Base-by-base conservation (phyloP, 257 asterid genomes). In the Scutellaria barbata region DNA sequence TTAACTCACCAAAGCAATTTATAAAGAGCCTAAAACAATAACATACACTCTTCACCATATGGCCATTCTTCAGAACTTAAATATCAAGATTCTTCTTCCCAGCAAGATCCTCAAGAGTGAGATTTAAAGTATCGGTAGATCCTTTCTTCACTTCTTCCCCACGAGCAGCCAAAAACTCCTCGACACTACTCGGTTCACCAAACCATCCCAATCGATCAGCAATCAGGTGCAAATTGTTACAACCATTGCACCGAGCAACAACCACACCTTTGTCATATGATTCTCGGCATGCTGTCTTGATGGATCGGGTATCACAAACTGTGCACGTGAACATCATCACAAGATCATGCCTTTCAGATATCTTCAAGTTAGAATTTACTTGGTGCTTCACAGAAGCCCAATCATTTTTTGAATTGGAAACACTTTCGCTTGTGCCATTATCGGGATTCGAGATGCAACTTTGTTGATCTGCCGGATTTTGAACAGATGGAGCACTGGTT, bases 121-220 rank as follows among this genome's bases (percentile, higher is more conserved):
- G 85, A 80, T 77, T 86, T 45, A 90, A 55, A 39, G 94, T 76
- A 72, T 85, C 90, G 18, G 68, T 41, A 0, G 89, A 83, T 1
- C 95, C 96, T 66, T 84, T 89, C 64, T 89, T 89, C 79, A 93
- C 92, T 80, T 86, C 92, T 83, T 90, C 96, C 22, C 98, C 96
- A 8, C 87, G 95, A 51, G 88, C 89, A 6, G 96, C 92, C 75
- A 93, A 77, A 66, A 93, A 85, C 63, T 93, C 96, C 76, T 90
- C 98, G 0, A 90, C 82, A 3, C 92, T 90, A 51, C 96, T 85
- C 0, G 92, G 90, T 60, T 90, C 92, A 22, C 97, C 96, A 52
- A 93, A 90, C 98, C 96, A 90, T 18, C 98, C 98, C 75, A 93
- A 67, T 25, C 97, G 86, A 77, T 93, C 98, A 71, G 96, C 90